Evolutionary conservation across 2,329 filamentous ascomycete genomes (phyloP), one percentile per base, ranked within the genome.

Genomic region (Fonsecaea pugnacius): DNA sequence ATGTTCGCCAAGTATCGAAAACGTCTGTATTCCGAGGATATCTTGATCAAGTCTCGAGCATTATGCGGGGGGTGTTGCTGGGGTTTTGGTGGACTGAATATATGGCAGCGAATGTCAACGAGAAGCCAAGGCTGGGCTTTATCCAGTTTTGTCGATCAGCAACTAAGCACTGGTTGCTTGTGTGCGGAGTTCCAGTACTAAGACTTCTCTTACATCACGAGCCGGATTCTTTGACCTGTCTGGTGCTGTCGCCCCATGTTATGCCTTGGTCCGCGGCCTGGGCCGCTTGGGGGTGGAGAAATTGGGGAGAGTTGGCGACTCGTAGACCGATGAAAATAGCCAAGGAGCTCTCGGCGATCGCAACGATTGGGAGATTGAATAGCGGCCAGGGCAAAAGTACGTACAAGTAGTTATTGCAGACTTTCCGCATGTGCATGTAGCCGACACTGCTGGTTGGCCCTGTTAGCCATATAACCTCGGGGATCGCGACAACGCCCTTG

Each of bases 61-160:
- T 3, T 33, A 48, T 48, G 55, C 55, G 55, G 55, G 55, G 38
- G 38, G 18, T 6, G 27, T 8, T 24, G 24, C 40, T 36, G 30
- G 30, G 16, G 16, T 27, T 30, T 36, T 35, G 43, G 27, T 16
- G 56, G 36, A 50, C 21, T n/a, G 32, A 32, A 18, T 33, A 30
- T 27, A 4, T 33, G 16, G 32, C 35, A 35, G 18, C 21, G 43
- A 38, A 18, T 18, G 40, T 35, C 43, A 48, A 48, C n/a, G 14
- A 36, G 43, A 40, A 59, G 57, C 57, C 43, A 59, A 59, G 57
- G 57, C 43, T 38, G 46, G 30, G 57, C 46, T 18, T 9, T 18
- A 51, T 50, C 57, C 43, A 36, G 30, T 16, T 40, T 27, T 48
- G 43, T 24, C 12, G 43, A 48, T 24, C 43, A 14, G 24, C 18